Percentiles rank a stretch among this genome's conserved stretches.
These are phyloP conservation scores for Yamadazyma siamensis DNA, from an alignment of 1,139 yeast genomes.

Conservation along the genomic window DNA sequence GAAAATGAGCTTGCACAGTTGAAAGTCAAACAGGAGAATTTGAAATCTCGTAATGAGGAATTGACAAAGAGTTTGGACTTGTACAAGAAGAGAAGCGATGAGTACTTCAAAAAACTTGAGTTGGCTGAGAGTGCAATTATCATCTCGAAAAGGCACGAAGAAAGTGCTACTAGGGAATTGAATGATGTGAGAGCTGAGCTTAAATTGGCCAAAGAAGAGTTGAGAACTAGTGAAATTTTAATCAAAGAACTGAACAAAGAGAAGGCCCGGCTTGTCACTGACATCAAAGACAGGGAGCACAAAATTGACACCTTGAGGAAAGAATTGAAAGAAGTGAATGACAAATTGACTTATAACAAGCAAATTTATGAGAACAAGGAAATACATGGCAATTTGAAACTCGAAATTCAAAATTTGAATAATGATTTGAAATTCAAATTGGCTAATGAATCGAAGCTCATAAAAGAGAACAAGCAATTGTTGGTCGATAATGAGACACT, in stretches of 20 bases:
- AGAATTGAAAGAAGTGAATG: slow-evolving; percentile 37
- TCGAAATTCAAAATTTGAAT: slow-evolving; percentile 58
- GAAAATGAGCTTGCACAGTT: slow-evolving; percentile 41
- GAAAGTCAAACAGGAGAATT: slow-evolving; percentile 52
- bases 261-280: slow-evolving; percentile 53
- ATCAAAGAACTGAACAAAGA: slow-evolving; percentile 56
- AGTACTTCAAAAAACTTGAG: slow-evolving; percentile 70
- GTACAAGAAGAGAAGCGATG: slow-evolving; percentile 72
- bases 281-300: slow-evolving; percentile 55
- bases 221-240: slow-evolving; percentile 54
- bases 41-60: slow-evolving; percentile 50
- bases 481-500: slow-evolving; percentile 62
- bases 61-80: slow-evolving; percentile 52
- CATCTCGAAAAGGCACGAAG: slow-evolving; percentile 61
- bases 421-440: slow-evolving; percentile 55
- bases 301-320: slow-evolving; percentile 53
- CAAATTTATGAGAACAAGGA: slow-evolving; percentile 46
- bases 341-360: slow-evolving; percentile 54
- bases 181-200: slow-evolving; percentile 53
- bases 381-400: slow-evolving; percentile 43
- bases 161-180: slow-evolving; percentile 52
- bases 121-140: slow-evolving; percentile 73
- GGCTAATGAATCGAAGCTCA: slow-evolving; percentile 61
- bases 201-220: slow-evolving; percentile 54
- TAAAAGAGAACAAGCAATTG: slow-evolving; percentile 60